Evolutionary conservation across 306 rosid species (phyloP), one percentile per base, ranked within the genome.

Genomic region (Phaseolus lunatus): DNA sequence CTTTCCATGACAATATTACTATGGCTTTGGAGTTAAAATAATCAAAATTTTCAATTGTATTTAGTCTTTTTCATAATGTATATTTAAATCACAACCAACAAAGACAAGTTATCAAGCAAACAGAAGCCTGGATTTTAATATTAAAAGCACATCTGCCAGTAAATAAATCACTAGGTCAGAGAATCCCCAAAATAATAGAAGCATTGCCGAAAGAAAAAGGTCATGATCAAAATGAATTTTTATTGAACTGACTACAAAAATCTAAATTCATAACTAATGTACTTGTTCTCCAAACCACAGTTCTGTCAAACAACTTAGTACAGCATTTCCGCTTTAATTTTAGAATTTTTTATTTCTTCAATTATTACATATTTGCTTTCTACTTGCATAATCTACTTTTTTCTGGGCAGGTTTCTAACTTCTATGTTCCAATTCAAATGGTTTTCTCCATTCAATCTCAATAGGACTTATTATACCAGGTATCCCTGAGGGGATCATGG

Each of bases 161-260:
- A 69, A 50, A 62, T 79, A 71, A 84, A 77, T 19, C 81, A 89
- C 81, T 57, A 72, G 74, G 75, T 67, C 69, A 84, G 75, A 76
- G 83, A 86, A 80, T 72, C 53, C 58, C 78, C 75, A 66, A 85
- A 85, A 66, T 27, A 75, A 77, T 80, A 78, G 66, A 78, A 77
- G 80, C 69, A 50, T 52, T 79, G 61, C 24, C 1, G 61, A 65
- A 19, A 57, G 67, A 72, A 56, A 33, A 37, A 67, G 80, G 70
- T 44, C 67, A 70, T 15, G 27, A 64, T 50, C 58, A 58, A 47
- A 76, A 59, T 29, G 26, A 43, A 13, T 18, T 44, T 78, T 5
- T 39, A 27, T 26, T 39, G 18, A 22, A 45, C 9, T 37, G 7
- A 44, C n/a, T 1, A 72, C 23, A 20, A 56, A 13, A 57, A 23